Base-by-base conservation (phyloP, 1,284 basidiomycete species). In the Tilletia setariae region DNA sequence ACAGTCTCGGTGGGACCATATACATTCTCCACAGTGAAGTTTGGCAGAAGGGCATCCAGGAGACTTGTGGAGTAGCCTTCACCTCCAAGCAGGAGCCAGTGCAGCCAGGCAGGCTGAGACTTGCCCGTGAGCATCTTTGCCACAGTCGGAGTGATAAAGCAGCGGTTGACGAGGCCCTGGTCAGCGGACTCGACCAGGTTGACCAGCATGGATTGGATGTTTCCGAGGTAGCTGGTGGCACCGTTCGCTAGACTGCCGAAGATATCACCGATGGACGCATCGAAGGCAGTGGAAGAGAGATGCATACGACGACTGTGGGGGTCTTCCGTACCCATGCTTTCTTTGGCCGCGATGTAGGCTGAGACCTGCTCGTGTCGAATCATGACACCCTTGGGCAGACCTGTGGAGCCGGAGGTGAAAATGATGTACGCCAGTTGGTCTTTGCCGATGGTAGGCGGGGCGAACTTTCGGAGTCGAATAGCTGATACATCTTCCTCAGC, bases 401-500 rank as follows among this genome's bases (percentile, higher is more conserved):
- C 79, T 25, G 78, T 80, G 43, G 73, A 74, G 8, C 79, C 79
- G 1, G 76, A 77, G 0, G 79, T 80, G 70, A 80, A 80, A 44
- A 81, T 69, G 51, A 81, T 70, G 67, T 79, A 79, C 64, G 78
- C 77, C 0, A 71, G 69, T 23, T 66, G 7, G 9, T 44, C 43
- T 44, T 9, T 9, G 19, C 11, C 19, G 9, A 19, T 19, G 43
- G 9, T 44, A 11, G 11, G 11, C 11, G 43, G 43, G 19, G 11
- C 9, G 43, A 19, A 11, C 9, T 9, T 9, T 19, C 11, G 11
- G 19, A 19, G 9, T 9, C 19, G 9, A 19, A 19, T 11, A 44
- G 43, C 11, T 11, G 19, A 19, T 44, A 44, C 11, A 9, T 44
- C 43, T 44, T 44, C 19, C 11, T 44, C 43, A 11, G 43, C 43